Evolutionary conservation across 768 basidiomycete species (phyloP).

Genomic region (Artomyces pyxidatus): DNA sequence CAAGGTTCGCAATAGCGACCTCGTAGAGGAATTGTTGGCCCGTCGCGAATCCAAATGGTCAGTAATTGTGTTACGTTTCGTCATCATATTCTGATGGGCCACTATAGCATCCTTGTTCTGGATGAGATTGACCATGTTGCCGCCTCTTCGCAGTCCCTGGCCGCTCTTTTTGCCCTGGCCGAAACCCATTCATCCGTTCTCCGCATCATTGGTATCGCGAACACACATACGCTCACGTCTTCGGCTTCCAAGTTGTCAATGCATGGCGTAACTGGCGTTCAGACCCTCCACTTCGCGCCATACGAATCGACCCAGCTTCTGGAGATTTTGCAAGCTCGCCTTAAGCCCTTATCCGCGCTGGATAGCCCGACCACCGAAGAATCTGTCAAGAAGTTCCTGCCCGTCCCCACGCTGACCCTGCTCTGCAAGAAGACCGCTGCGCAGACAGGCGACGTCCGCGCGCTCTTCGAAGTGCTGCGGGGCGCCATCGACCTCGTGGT

Average conservation of each 20-base stretch:
- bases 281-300: constrained; percentile 73
- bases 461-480: constrained; percentile 71
- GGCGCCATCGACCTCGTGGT: constrained; percentile 66
- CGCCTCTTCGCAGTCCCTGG: constrained; percentile 47
- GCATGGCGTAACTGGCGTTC: constrained; percentile 27
- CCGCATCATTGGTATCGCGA: constrained; percentile 79
- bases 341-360: constrained; percentile 38
- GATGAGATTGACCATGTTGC: constrained; percentile 85
- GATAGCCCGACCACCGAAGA: constrained; percentile 16
- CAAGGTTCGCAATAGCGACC: constrained; percentile 28
- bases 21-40: constrained; percentile 37
- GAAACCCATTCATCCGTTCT: constrained; percentile 42
- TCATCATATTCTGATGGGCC: not conserved
- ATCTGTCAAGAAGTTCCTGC: constrained; percentile 46
- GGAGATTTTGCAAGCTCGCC: constrained; percentile 56
- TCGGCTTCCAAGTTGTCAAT: constrained; percentile 32
- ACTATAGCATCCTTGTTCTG: constrained; percentile 60
- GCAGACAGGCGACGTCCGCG: constrained; percentile 76
- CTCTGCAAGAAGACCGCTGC: constrained; percentile 77
- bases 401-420: constrained; percentile 53
- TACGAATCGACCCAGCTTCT: constrained; percentile 69
- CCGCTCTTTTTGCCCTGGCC: constrained; percentile 62
- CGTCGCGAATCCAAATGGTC: constrained; percentile 48
- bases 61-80: constrained; percentile 1
- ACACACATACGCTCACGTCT: constrained; percentile 77